Percentiles rank a stretch among this genome's conserved stretches.
phyloP scores from a whole-genome alignment of 345 rosid genomes.

The Jatropha curcas region DNA sequence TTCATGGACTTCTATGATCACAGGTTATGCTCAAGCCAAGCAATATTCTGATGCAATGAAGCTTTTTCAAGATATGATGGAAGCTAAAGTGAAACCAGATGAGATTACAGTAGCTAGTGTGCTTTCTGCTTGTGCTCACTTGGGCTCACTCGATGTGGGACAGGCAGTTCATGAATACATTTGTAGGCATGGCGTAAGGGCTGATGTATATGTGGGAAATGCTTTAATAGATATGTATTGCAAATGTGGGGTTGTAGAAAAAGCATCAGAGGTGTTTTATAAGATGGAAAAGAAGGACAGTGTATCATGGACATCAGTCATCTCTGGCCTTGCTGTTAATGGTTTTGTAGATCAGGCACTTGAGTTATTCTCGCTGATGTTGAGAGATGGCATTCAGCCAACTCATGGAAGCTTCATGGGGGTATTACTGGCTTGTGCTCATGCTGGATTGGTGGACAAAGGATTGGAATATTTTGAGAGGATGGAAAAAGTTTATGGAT shows the following conservation, averaged over 20 bases:
- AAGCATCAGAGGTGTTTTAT: conserved; percentile 24
- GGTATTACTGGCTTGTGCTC: conserved; percentile 24
- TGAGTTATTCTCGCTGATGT: conserved; percentile 26
- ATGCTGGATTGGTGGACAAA: conserved; percentile 24
- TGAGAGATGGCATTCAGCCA: conserved; percentile 24
- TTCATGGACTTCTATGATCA: conserved; percentile 27
- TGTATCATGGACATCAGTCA: conserved; percentile 27
- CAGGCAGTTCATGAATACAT: conserved; percentile 25
- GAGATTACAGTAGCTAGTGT: conserved; percentile 24
- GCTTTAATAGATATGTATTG: conserved; percentile 27
- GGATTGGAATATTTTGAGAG: conserved; percentile 21
- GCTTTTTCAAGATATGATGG: conserved; percentile 27
- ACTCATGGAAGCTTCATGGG: conserved; percentile 23
- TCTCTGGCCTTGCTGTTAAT: conserved; percentile 28
- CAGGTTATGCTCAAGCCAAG: conserved; percentile 21
- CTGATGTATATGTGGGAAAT: conserved; percentile 22
- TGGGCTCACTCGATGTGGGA: conserved; percentile 19
- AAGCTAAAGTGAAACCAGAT: conserved; percentile 19
- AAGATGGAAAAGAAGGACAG: conserved; percentile 22
- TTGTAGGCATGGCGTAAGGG: conserved; percentile 9
- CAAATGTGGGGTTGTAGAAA: conserved; percentile 26
- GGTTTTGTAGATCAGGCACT: conserved; percentile 20
- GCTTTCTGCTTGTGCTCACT: conserved; percentile 27
- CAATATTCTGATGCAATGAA: conserved; percentile 21
- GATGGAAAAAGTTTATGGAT: conserved; percentile 23